These are phyloP conservation scores for Pulicaria dysenterica DNA, from an alignment of 129 eudicot genomes.

Conservation along the genomic window DNA sequence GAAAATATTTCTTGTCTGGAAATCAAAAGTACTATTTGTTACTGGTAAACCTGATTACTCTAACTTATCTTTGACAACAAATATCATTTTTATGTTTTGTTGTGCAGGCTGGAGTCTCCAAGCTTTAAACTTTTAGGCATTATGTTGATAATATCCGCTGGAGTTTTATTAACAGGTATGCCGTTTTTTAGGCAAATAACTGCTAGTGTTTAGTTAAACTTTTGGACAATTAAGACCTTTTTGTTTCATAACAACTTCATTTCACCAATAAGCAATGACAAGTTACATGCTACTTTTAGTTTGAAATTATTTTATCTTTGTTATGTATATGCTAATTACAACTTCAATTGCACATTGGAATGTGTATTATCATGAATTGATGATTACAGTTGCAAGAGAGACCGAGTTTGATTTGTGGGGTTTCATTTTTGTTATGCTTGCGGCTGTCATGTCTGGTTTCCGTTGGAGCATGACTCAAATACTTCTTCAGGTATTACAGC, in stretches of 20 bases:
- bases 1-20: neutral
- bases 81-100: conserved; percentile 18
- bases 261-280: neutral
- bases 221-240: neutral
- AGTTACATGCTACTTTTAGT: neutral
- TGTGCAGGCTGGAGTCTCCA: conserved; percentile 93
- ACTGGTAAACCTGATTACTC: neutral
- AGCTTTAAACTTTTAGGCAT: conserved; percentile 85
- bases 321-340: neutral
- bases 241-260: neutral
- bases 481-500: conserved; percentile 89
- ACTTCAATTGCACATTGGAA: neutral
- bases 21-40: neutral
- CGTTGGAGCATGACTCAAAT: conserved; percentile 99
- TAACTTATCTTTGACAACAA: conserved; percentile 18
- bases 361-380: neutral
- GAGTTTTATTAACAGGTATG: conserved; percentile 87
- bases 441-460: conserved; percentile 99
- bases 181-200: conserved; percentile 15
- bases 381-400: conserved; percentile 79
- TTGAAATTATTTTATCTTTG: neutral
- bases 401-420: conserved; percentile 96
- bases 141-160: conserved; percentile 77
- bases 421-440: conserved; percentile 92
- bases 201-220: neutral